phyloP scores from a whole-genome alignment of 148 eudicot genomes.

The Rhododendron mucronatum region DNA sequence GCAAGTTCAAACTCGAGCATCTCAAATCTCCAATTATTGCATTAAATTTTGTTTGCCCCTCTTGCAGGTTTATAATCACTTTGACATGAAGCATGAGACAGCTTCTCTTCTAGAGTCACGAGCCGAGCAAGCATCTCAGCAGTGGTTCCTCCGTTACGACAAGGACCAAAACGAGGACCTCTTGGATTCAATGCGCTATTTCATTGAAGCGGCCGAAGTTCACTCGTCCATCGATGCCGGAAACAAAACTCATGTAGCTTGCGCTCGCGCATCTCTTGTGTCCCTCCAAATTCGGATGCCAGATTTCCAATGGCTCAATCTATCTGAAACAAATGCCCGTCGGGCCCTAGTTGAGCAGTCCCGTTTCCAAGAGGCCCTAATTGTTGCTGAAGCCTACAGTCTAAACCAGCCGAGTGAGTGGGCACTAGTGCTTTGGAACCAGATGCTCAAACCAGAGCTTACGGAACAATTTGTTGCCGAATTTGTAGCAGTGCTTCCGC shows the following conservation, averaged over 20 bases:
- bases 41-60: conserved; percentile 11
- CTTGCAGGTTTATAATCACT: conserved; percentile 88
- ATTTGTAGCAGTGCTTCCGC: conserved; percentile 90
- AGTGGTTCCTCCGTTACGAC: conserved; percentile 72
- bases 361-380: conserved; percentile 89
- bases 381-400: conserved; percentile 93
- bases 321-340: conserved; percentile 85
- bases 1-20: background rate
- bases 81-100: conserved; percentile 93
- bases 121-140: conserved; percentile 64
- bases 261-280: conserved; percentile 89
- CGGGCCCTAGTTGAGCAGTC: conserved; percentile 80
- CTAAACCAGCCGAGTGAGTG: conserved; percentile 96
- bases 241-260: conserved; percentile 69
- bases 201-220: conserved; percentile 92
- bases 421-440: conserved; percentile 95
- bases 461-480: conserved; percentile 83
- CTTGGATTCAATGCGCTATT: conserved; percentile 83
- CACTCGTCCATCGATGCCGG: conserved; percentile 97
- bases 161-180: conserved; percentile 92
- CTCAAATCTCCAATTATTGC: background rate
- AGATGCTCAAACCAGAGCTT: conserved; percentile 88
- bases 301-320: conserved; percentile 75
- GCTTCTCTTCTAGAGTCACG: conserved; percentile 80
- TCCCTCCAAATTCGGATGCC: conserved; percentile 99